phyloP scores from a whole-genome alignment of 169 alveolate species.

The Theileria luwenshuni region DNA sequence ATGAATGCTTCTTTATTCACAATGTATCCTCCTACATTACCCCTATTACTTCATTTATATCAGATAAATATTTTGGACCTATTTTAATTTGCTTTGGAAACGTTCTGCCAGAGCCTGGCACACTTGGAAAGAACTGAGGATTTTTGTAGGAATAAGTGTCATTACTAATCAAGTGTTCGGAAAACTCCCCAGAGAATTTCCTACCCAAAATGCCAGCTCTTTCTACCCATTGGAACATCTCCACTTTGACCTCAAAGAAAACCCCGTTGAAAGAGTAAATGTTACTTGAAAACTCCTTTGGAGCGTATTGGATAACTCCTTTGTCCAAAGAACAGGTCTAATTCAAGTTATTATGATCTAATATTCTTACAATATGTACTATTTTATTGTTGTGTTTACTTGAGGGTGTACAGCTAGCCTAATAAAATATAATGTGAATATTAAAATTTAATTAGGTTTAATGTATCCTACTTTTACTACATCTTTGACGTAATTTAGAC shows the following conservation, averaged over 20 bases:
- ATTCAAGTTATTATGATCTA: not conserved
- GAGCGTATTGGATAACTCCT: slow-evolving; percentile 67
- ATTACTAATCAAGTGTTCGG: slow-evolving; percentile 61
- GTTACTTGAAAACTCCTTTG: slow-evolving; percentile 77
- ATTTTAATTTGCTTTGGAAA: slow-evolving; percentile 50
- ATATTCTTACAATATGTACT: slow-evolving; percentile 51
- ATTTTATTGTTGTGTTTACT: slow-evolving; percentile 29
- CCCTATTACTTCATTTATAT: not conserved
- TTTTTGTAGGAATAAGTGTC: slow-evolving; percentile 49
- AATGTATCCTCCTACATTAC: slow-evolving; percentile 40
- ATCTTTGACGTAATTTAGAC: not conserved
- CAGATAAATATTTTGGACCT: not conserved
- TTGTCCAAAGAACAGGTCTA: slow-evolving; percentile 74
- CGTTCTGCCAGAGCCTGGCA: slow-evolving; percentile 62
- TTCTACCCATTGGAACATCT: slow-evolving; percentile 78
- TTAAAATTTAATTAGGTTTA: too few relatives aligned
- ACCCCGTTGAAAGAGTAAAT: slow-evolving; percentile 77
- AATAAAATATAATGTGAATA: not conserved
- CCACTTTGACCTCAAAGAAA: slow-evolving; percentile 75
- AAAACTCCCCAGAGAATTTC: slow-evolving; percentile 45
- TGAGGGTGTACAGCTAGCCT: slow-evolving; percentile 62
- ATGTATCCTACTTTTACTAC: not conserved
- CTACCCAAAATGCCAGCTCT: slow-evolving; percentile 48
- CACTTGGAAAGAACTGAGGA: slow-evolving; percentile 68
- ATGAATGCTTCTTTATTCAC: slow-evolving; percentile 44